These are phyloP conservation scores for Lipomyces orientalis DNA, from an alignment of 805 yeast species.

Conservation along the genomic window DNA sequence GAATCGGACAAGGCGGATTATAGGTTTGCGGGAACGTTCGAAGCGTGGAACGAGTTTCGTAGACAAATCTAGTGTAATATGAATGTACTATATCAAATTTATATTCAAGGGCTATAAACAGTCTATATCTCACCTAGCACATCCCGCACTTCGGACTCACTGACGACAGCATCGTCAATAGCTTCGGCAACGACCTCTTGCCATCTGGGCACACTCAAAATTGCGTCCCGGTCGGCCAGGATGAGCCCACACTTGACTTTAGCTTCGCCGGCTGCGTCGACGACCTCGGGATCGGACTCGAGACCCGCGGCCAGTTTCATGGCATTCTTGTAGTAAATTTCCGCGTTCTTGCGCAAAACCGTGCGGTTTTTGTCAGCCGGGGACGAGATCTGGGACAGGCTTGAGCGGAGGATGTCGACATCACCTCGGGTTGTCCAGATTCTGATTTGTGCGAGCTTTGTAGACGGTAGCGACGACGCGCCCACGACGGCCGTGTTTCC, in stretches of 20 bases:
- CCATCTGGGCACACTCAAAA: conserved; percentile 17
- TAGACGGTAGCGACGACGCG: conserved; percentile 12
- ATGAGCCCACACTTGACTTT: conserved; percentile 22
- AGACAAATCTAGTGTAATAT: conserved; percentile 1
- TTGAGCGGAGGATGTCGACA: conserved; percentile 38
- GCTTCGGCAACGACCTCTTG: conserved; percentile 19
- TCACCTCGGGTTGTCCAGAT: conserved; percentile 41
- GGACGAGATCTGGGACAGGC: conserved; percentile 24
- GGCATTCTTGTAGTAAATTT: conserved; percentile 39
- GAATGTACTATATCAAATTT: neutral
- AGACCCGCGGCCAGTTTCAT: conserved; percentile 26
- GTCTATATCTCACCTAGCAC: conserved; percentile 7
- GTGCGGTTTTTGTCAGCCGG: conserved; percentile 37
- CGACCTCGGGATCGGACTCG: conserved; percentile 12
- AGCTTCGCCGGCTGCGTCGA: conserved; percentile 22
- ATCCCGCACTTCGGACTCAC: conserved; percentile 8
- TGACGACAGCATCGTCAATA: conserved; percentile 20
- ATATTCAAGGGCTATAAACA: too few relatives aligned
- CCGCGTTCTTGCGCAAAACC: conserved; percentile 39
- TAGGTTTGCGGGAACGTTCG: conserved; percentile 3
- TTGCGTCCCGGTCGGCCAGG: conserved; percentile 11
- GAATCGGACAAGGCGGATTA: neutral
- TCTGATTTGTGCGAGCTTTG: conserved; percentile 22
- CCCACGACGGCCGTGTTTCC: conserved; percentile 20
- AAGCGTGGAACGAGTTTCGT: neutral